These are phyloP conservation scores for Arabidopsis suecica DNA, from an alignment of 345 rosid genomes.

Conservation along the genomic window DNA sequence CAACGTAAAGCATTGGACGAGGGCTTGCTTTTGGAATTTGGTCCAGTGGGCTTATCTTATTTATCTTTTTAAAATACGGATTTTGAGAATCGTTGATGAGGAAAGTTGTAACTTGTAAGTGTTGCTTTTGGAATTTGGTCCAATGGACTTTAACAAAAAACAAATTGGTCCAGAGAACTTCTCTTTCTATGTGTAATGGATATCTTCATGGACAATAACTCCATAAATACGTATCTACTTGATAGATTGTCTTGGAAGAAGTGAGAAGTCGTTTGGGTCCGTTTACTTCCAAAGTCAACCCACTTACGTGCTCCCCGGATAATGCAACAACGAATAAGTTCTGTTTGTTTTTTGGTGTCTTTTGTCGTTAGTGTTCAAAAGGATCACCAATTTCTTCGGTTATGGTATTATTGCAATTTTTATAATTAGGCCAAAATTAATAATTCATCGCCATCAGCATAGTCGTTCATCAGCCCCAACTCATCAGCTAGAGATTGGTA, in stretches of 20 bases:
- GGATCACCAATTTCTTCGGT: slow-evolving; percentile 27
- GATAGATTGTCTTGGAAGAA: slow-evolving; percentile 18
- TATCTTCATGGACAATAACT: slow-evolving; percentile 2
- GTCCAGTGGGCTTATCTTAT: slow-evolving; percentile 28
- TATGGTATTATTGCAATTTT: neutral
- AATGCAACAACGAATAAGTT: slow-evolving; percentile 27
- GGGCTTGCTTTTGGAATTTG: slow-evolving; percentile 4
- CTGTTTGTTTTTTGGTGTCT: neutral
- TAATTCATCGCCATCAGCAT: slow-evolving; percentile 4
- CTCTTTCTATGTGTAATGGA: neutral
- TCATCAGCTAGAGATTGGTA: slow-evolving; percentile 9
- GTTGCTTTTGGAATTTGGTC: neutral
- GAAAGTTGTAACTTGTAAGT: neutral
- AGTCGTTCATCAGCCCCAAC: slow-evolving; percentile 5
- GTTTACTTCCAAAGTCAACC: slow-evolving; percentile 39
- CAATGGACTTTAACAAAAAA: neutral
- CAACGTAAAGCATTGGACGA: neutral
- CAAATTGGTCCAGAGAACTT: slow-evolving; percentile 13
- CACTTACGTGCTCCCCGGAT: slow-evolving; percentile 21
- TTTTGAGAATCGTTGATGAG: neutral
- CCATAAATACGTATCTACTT: slow-evolving; percentile 6
- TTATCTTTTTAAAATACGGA: neutral
- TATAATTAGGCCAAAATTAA: neutral
- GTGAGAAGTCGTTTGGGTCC: slow-evolving; percentile 35
- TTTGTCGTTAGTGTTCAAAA: neutral